Evolutionary conservation across 2,329 filamentous ascomycete species (phyloP), one percentile per base, ranked within the genome.

Genomic region (Penicillium corylophilum): DNA sequence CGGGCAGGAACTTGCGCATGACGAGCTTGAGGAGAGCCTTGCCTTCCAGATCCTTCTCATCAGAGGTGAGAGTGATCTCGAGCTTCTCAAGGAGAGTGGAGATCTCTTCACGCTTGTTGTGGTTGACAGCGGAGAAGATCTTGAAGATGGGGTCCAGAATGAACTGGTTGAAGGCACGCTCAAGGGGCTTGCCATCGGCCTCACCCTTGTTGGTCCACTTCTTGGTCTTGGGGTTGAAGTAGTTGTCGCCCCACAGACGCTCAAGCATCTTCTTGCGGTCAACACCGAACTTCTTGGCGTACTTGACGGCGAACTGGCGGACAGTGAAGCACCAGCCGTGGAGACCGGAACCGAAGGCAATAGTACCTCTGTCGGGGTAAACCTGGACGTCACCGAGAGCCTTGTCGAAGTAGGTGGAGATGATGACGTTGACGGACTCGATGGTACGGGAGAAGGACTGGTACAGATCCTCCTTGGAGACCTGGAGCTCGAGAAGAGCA

Each of bases 231-330:
- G 94, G 90, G 86, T 99, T 97, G 89, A 99, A 99, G 86, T 85
- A 99, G 85, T 91, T 96, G 87, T 99, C 94, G 67, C 94, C 94
- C 94, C 94, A 99, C 67, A 99, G 90, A 87, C 94, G 91, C 83
- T 96, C 90, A 89, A 97, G 96, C 94, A 99, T 96, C 90, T 97
- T 97, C 82, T 87, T 88, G 79, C 92, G 92, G 87, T 99, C 93
- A 70, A 99, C 94, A 88, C 94, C 94, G 72, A 99, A 99, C 82
- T 99, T 99, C 91, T 97, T 97, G 80, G 93, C 89, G 78, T 99
- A 99, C 71, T 88, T 86, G 74, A 85, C 78, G 68, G 94, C 94
- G 79, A 99, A 99, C 80, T 99, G 94, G 74, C 94, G 90, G 82
- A 97, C 81, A 71, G 94, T 99, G 87, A 99, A 99, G 72, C 91